Evolutionary conservation across 352 stramenopile species (phyloP), one percentile per base, ranked within the genome.

Genomic region (Globisporangium viniferum): DNA sequence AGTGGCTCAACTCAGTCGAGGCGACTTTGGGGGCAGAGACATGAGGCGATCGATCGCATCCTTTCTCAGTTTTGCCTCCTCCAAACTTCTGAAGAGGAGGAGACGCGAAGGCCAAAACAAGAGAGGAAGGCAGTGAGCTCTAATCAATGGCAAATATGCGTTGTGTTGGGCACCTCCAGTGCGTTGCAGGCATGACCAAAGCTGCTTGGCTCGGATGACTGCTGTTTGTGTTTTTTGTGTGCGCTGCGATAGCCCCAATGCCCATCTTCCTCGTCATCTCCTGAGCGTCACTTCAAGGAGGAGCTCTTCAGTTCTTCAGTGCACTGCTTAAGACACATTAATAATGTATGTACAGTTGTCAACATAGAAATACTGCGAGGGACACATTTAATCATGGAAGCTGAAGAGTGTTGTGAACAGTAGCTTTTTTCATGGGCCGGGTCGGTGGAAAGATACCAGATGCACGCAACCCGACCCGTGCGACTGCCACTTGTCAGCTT

Each of bases 401-500:
- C 5, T 46, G 39, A 46, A 46, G 14, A 44, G 36, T 1, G 41
- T 49, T n/a, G 41, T n/a, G 41, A 49, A 10, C 41, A 1, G 15
- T 49, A n/a, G 24, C 24, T 24, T 24, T 24, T 24, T 24, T 24
- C 9, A 10, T n/a, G 41, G 41, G 41, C 41, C 41, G 41, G 41
- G 41, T 49, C 5, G 5, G 22, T 9, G 5, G 15, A 49, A 49
- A 49, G 41, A 49, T 49, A 49, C 41, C 41, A n/a, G 41, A n/a
- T 49, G 41, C 41, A 49, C 15, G 41, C 41, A 49, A 49, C 41
- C 41, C 41, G 41, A 49, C 41, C 41, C 41, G 41, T 7, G 41
- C 6, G 41, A 20, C 44, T 65, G 59, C 59, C 59, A 65, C 59
- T 36, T 65, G 59, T 44, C 59, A 27, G 12, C 27, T 53, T 54